Percentiles rank a stretch among this genome's conserved stretches.
These are phyloP conservation scores for Pleurotus eryngii DNA, from an alignment of 768 basidiomycete genomes.

Conservation along the genomic window DNA sequence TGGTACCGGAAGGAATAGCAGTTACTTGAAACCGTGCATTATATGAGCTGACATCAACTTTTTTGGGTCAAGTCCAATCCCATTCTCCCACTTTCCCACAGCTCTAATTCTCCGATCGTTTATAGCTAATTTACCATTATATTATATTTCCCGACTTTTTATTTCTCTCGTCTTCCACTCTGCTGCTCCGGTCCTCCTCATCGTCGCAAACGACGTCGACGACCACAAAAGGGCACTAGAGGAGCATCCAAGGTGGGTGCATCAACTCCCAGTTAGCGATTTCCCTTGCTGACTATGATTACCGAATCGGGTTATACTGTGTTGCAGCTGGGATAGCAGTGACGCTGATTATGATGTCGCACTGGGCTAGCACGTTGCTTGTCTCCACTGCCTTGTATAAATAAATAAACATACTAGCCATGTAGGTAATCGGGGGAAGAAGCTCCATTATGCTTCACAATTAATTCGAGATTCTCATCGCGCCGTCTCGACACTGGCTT, in stretches of 20 bases:
- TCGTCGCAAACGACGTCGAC: background rate
- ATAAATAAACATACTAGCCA: too few species aligned
- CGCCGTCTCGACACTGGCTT: background rate
- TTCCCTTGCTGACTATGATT: background rate
- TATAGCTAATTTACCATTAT: background rate
- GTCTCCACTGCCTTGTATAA: too few species aligned
- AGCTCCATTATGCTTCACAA: too few species aligned
- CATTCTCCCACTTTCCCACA: constrained; percentile 7
- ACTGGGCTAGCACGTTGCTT: too few species aligned
- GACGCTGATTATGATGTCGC: background rate
- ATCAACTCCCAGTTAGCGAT: background rate
- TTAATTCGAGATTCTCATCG: background rate
- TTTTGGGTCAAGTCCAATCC: constrained; percentile 5
- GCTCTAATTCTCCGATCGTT: constrained; percentile 8
- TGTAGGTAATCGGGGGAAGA: too few species aligned
- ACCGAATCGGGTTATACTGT: background rate
- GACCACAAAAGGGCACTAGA: background rate
- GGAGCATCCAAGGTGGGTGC: background rate
- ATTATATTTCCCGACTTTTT: background rate
- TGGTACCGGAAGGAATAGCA: background rate
- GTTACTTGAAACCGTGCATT: constrained; percentile 2
- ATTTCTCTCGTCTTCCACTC: background rate
- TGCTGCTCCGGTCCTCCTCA: background rate
- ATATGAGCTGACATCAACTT: constrained; percentile 7
- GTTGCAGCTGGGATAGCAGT: background rate